Conservation (phyloP, 2,329 filamentous ascomycete genomes). For the Trichoderma asperellum region DNA sequence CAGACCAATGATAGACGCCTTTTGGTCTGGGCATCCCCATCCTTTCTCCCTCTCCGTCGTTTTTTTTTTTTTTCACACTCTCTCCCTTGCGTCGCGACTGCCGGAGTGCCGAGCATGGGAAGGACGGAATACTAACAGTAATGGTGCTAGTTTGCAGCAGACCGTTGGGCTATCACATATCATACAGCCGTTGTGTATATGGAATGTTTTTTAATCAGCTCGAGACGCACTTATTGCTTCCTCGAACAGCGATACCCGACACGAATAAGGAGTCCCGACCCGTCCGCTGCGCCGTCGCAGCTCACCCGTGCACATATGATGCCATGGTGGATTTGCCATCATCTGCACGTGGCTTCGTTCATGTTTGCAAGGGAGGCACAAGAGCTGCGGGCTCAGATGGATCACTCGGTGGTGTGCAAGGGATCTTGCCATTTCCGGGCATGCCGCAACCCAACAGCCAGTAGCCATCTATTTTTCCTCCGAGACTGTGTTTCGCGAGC, state of each 20-base stretch:
- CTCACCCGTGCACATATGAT: conserved; percentile 11
- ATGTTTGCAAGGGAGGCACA: conserved; percentile 11
- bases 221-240: neutral
- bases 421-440: conserved; percentile 13
- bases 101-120: neutral
- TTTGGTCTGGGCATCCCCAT: neutral
- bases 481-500: neutral
- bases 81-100: conserved; percentile 20
- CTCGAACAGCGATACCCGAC: neutral
- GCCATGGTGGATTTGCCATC: conserved; percentile 17
- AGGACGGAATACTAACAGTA: conserved; percentile 2
- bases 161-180: conserved; percentile 26
- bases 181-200: neutral
- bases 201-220: neutral
- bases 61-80: neutral
- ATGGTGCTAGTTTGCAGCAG: neutral
- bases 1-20: neutral
- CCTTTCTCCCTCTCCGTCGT: neutral
- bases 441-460: conserved; percentile 1
- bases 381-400: neutral
- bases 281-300: conserved; percentile 24
- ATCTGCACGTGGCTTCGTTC: conserved; percentile 24
- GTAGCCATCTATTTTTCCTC: neutral
- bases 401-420: neutral
- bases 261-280: conserved; percentile 2